Evolutionary conservation across 2,329 filamentous ascomycete species (phyloP), one percentile per base, ranked within the genome.

Genomic region (Fusarium acutatum): DNA sequence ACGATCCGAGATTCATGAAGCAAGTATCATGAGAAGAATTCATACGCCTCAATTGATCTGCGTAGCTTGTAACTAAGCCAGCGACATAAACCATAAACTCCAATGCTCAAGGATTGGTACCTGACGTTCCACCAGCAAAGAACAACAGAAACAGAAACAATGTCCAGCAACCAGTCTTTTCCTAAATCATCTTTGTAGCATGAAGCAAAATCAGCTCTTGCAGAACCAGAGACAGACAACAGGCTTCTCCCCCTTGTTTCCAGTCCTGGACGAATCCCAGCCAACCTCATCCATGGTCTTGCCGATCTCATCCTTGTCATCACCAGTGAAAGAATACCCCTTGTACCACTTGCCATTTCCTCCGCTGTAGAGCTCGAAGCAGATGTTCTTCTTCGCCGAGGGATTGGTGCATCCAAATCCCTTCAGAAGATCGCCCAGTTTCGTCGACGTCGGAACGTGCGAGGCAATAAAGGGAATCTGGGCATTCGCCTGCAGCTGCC

Each of bases 191-290:
- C 17, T 5, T 18, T 9, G 4, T 18, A 22, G 1, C 14, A 8
- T 6, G 17, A 30, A 38, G 7, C 13, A 12, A 30, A 13, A 30
- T 81, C 72, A 89, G 54, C 84, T 86, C 79, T 88, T 90, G 24
- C 86, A 88, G 61, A 90, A 83, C 84, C 89, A 92, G 22, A 91
- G 71, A 79, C 88, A 91, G n/a, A 91, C 86, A 7, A 90, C 85
- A 0, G 87, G 86, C 79, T 87, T 88, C 73, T 85, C 83, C 1
- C 84, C 84, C 0, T 80, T 77, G 22, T 84, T 79, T 0, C 88
- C 89, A 3, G 83, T 86, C 14, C 89, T 79, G 4, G 82, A 83
- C 24, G 79, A 78, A 41, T 90, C 87, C 90, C 91, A 93, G 0
- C 91, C 91, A 15, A 91, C 75, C 2, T 90, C 85, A 67, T 81